These are phyloP conservation scores for Diplodia mutila DNA, from an alignment of 2,329 filamentous ascomycete genomes.

Conservation along the genomic window DNA sequence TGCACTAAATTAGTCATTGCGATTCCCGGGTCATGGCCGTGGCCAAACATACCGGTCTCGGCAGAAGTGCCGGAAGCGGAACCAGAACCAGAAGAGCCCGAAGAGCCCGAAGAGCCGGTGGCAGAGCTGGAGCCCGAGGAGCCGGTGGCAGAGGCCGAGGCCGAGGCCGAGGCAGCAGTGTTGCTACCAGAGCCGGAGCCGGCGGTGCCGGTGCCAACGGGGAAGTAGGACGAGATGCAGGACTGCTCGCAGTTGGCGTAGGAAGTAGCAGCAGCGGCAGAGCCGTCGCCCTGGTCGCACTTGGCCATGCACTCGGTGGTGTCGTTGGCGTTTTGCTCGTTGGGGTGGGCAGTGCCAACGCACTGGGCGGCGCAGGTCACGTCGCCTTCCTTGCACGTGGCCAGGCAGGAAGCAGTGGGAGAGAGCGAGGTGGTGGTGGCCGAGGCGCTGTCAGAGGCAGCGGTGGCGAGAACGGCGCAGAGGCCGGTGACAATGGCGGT, in stretches of 20 bases:
- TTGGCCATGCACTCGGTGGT: conserved; percentile 57
- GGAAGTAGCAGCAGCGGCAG: conserved; percentile 48
- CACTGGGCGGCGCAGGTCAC: conserved; percentile 58
- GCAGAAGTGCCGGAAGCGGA: conserved; percentile 28
- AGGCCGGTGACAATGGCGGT: conserved; percentile 50
- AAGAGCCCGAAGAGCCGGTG: conserved; percentile 19
- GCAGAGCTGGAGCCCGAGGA: conserved; percentile 28
- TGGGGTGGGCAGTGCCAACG: conserved; percentile 57
- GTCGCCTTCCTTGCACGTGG: conserved; percentile 48
- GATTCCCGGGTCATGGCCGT: too few relatives aligned
- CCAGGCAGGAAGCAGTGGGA: conserved; percentile 40
- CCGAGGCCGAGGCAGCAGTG: conserved; percentile 32
- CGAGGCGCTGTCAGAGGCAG: conserved; percentile 40
- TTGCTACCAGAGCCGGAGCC: conserved; percentile 28
- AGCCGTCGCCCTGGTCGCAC: conserved; percentile 58
- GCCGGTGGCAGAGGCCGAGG: conserved; percentile 32
- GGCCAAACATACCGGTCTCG: conserved; percentile 2
- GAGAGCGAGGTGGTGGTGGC: conserved; percentile 37
- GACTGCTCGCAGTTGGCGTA: conserved; percentile 54
- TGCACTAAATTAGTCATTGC: not conserved
- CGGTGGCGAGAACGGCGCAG: conserved; percentile 36
- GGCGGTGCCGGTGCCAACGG: conserved; percentile 43
- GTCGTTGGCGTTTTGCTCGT: conserved; percentile 53
- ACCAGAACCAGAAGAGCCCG: conserved; percentile 29
- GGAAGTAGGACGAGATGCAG: conserved; percentile 56